Evolutionary conservation across 1,284 basidiomycete species (phyloP), one percentile per base, ranked within the genome.

Genomic region (Ustilago curta): DNA sequence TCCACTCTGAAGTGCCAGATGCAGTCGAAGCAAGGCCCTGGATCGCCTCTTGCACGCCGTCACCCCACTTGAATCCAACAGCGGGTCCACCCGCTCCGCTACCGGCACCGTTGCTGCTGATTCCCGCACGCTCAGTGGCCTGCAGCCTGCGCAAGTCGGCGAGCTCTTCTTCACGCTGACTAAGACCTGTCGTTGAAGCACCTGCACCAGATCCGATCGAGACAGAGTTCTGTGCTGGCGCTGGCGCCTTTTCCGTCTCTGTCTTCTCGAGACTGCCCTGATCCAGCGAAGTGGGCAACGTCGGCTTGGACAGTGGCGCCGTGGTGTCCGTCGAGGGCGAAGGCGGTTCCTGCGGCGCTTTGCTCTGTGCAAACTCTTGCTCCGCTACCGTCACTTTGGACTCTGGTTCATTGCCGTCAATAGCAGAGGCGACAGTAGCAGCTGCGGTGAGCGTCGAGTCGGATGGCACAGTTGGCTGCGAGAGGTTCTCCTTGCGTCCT

Each of bases 1-100:
- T 81, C 72, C 72, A 76, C 32, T 78, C 75, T 1, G 75, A 67
- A 31, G 79, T 71, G 47, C 74, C 76, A 4, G 71, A 77, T 7
- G 74, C 63, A 4, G 69, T 70, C 16, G 67, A 66, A 1, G 67
- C 74, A 16, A 77, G 59, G 2, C 65, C 68, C 37, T 68, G 59
- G 25, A 77, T 59, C 4, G 76, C 77, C 27, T 72, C 67, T 25
- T 72, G 74, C 31, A 76, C 70, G 2, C 67, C 75, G 25, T 73
- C 70, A 2, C 56, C 63, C 75, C 70, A 70, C 35, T 72, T 59
- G 60, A 73, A 72, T 7, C 70, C 70, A 1, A 70, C 19, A 18
- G 45, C 23, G 2, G 68, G 64, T n/a, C 68, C 70, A 42, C 67
- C 65, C 0, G 61, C 55, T 29, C 57, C 53, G 19, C 44, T 59